Evolutionary conservation across 768 basidiomycete species (phyloP).

Genomic region (Tylopilus sp.): DNA sequence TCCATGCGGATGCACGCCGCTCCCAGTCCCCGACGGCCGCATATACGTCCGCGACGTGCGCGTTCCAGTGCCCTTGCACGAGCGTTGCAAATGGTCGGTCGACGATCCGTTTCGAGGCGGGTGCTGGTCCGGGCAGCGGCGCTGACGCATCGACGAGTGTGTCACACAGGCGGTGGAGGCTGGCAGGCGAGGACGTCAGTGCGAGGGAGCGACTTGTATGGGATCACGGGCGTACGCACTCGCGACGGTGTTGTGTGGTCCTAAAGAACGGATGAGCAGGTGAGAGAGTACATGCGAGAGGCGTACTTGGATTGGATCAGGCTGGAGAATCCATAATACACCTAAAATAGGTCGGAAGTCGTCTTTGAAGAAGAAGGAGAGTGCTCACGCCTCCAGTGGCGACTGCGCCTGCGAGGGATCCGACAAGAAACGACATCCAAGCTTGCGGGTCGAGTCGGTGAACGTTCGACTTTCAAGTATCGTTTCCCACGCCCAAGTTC

Average conservation of each 20-base stretch:
- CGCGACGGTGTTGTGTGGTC: conserved; percentile 51
- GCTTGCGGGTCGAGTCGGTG: too few species aligned
- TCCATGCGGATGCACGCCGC: conserved; percentile 44
- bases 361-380: not conserved
- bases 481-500: conserved; percentile 9
- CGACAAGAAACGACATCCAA: conserved; percentile 59
- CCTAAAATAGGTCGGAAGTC: conserved; percentile 30
- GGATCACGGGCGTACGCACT: conserved; percentile 34
- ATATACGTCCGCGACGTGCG: conserved; percentile 47
- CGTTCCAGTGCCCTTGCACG: conserved; percentile 57
- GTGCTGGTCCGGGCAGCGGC: conserved; percentile 45
- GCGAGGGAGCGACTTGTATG: too few species aligned
- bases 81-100: conserved; percentile 44
- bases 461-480: not conserved
- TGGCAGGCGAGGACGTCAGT: conserved; percentile 18
- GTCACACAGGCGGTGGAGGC: conserved; percentile 47
- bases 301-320: conserved; percentile 51
- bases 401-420: conserved; percentile 68
- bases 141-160: conserved; percentile 51
- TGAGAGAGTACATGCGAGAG: not conserved
- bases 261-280: conserved; percentile 29
- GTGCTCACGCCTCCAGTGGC: conserved; percentile 60
- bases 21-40: conserved; percentile 45
- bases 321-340: conserved; percentile 71
- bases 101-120: conserved; percentile 53